phyloP scores from a whole-genome alignment of 2,329 filamentous ascomycete genomes.

The Calonectria crousiana region DNA sequence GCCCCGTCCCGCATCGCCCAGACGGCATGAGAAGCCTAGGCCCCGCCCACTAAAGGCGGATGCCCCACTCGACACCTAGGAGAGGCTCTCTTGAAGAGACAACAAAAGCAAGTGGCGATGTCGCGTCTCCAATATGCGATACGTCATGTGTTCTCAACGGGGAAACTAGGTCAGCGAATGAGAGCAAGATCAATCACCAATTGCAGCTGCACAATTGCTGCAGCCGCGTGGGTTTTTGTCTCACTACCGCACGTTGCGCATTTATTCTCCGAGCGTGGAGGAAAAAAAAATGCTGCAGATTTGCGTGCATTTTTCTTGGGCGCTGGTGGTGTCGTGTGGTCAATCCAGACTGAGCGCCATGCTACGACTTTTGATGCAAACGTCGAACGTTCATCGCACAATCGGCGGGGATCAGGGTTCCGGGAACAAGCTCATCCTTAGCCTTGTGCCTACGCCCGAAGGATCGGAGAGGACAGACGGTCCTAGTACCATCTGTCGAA shows the following conservation, averaged over 20 bases:
- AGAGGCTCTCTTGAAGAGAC: constrained; percentile 32
- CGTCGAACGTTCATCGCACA: constrained; percentile 14
- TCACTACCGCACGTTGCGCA: constrained; percentile 13
- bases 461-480: constrained; percentile 20
- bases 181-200: neutral
- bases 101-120: constrained; percentile 36
- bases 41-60: constrained; percentile 17
- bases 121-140: neutral
- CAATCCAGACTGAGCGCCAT: constrained; percentile 32
- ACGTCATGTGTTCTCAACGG: constrained; percentile 29
- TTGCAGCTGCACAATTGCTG: neutral
- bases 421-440: constrained; percentile 29
- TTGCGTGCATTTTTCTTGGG: neutral
- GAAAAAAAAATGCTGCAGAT: neutral
- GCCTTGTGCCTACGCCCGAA: constrained; percentile 7
- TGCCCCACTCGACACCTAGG: constrained; percentile 11
- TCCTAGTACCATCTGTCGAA: constrained; percentile 10
- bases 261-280: constrained; percentile 6
- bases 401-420: constrained; percentile 20
- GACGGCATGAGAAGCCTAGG: constrained; percentile 17
- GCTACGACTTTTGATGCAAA: constrained; percentile 26
- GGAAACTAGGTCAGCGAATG: constrained; percentile 10
- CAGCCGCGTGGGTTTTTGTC: constrained; percentile 1
- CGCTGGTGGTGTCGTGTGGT: neutral
- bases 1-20: constrained; percentile 30